These are phyloP conservation scores for Plasmodium falciparum DNA, from an alignment of 169 alveolate genomes.

Conservation along the genomic window DNA sequence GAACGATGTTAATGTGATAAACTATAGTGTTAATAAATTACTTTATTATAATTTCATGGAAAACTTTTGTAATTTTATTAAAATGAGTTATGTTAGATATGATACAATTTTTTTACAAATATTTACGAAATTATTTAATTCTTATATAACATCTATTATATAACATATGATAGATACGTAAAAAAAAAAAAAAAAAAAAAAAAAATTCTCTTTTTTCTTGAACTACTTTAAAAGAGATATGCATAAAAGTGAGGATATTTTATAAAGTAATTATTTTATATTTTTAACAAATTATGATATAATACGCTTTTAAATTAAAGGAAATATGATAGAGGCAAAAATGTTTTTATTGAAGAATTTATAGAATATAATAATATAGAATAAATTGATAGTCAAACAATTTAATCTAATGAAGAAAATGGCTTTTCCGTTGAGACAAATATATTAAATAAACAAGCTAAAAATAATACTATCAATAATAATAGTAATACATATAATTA, in stretches of 20 bases:
- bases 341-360: neutral
- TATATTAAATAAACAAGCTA: no score
- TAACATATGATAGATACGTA: conserved; percentile 24
- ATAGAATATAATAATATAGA: neutral
- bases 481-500: neutral
- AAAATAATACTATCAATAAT: neutral
- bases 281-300: conserved; percentile 11
- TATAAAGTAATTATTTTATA: conserved; percentile 22
- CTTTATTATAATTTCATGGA: conserved; percentile 43
- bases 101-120: neutral
- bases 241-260: conserved; percentile 46
- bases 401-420: neutral
- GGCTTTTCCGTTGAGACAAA: no score
- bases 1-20: neutral
- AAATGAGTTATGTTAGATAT: neutral
- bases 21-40: conserved; percentile 16
- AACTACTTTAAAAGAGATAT: conserved; percentile 28
- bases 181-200: neutral
- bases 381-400: neutral
- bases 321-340: neutral
- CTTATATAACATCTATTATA: conserved; percentile 14
- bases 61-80: conserved; percentile 26
- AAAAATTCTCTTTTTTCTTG: neutral
- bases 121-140: conserved; percentile 11
- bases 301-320: conserved; percentile 3